Conservation (phyloP, 2,329 filamentous ascomycete species). For the Fusarium cyanostomum region DNA sequence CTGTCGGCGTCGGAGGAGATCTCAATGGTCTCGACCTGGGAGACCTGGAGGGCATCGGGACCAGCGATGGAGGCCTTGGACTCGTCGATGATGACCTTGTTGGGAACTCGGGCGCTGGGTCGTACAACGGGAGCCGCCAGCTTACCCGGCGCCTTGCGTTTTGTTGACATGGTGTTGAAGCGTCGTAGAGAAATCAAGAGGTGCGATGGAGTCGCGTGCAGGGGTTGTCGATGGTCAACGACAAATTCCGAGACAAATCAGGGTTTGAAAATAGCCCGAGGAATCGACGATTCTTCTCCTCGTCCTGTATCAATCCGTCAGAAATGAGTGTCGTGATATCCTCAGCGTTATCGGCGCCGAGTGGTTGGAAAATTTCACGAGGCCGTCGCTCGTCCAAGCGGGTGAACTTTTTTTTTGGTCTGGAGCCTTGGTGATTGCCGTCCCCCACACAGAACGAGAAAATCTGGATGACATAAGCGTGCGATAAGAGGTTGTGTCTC, state of each 20-base stretch:
- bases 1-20: constrained; percentile 66
- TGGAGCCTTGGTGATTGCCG: constrained; percentile 18
- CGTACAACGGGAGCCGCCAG: constrained; percentile 65
- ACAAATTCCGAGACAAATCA: constrained; percentile 3
- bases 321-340: constrained; percentile 16
- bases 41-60: constrained; percentile 51
- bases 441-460: constrained; percentile 27
- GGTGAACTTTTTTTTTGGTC: constrained; percentile 50
- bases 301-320: not conserved
- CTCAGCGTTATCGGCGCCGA: constrained; percentile 37
- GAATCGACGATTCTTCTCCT: not conserved
- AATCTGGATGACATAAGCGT: constrained; percentile 37
- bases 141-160: constrained; percentile 67
- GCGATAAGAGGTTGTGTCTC: constrained; percentile 27
- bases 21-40: constrained; percentile 59
- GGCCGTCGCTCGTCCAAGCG: constrained; percentile 35
- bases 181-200: constrained; percentile 5
- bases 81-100: constrained; percentile 66
- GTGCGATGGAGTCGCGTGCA: constrained; percentile 27
- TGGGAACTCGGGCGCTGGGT: constrained; percentile 60
- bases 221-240: constrained; percentile 6
- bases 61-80: constrained; percentile 63
- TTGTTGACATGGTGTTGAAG: constrained; percentile 62
- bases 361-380: constrained; percentile 50
- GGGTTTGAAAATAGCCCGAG: not conserved